Percentiles rank a stretch among this genome's conserved stretches.
Evolutionary conservation across 2,329 filamentous ascomycete species (phyloP).

Genomic region (Colletotrichum coccodes): DNA sequence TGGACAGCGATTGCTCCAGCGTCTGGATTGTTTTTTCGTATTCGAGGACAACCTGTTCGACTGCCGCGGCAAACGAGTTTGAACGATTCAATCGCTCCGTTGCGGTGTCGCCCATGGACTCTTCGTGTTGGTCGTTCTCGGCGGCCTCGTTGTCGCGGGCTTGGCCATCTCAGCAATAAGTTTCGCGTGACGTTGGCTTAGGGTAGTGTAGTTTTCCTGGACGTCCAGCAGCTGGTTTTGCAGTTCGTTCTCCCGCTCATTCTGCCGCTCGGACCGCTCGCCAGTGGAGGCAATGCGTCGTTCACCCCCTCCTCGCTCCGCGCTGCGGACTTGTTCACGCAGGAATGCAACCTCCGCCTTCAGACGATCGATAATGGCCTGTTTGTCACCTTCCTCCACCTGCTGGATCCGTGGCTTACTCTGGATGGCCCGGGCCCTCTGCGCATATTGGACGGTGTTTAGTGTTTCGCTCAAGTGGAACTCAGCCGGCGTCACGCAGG

Average conservation of each 20-base stretch:
- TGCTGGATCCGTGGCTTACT: conserved; percentile 98
- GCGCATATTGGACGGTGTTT: conserved; percentile 97
- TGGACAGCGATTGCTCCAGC: conserved; percentile 90
- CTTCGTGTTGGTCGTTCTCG: conserved; percentile 68
- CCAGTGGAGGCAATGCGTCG: conserved; percentile 62
- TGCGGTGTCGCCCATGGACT: conserved; percentile 78
- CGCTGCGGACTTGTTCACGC: conserved; percentile 89
- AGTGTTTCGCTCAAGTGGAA: conserved; percentile 98
- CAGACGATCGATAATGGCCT: conserved; percentile 90
- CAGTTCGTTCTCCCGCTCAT: conserved; percentile 87
- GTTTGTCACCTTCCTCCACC: conserved; percentile 91
- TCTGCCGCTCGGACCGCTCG: conserved; percentile 81
- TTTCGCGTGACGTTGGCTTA: conserved; percentile 94
- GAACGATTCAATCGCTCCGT: conserved; percentile 92
- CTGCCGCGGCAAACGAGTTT: conserved; percentile 93
- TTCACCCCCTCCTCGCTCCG: conserved; percentile 71
- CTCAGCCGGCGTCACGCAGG: conserved; percentile 95
- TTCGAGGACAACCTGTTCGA: conserved; percentile 95
- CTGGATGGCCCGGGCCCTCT: conserved; percentile 94
- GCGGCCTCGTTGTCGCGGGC: conserved; percentile 76
- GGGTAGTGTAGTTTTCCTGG: conserved; percentile 92
- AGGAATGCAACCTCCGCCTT: conserved; percentile 95
- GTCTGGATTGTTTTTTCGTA: conserved; percentile 99
- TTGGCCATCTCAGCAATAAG: conserved; percentile 93
- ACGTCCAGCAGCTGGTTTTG: conserved; percentile 93